Conservation (phyloP, 192 early-diverging fungal species). For the Rhizophlyctis rosea region DNA sequence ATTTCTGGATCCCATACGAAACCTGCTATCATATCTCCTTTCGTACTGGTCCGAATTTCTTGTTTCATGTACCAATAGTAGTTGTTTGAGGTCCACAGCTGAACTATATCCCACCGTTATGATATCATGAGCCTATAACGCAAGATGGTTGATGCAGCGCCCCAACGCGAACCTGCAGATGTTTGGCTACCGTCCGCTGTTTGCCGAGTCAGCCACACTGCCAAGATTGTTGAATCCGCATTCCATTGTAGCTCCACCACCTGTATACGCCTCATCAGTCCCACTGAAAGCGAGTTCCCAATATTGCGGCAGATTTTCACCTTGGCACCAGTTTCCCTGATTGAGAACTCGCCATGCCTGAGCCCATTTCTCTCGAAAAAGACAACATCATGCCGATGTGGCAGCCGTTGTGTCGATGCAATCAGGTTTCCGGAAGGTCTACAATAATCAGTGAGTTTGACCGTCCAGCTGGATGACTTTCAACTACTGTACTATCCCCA, state of each 20-base stretch:
- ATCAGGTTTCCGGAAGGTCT: constrained; percentile 83
- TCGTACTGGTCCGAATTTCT: constrained; percentile 53
- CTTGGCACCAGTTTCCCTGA: constrained; percentile 54
- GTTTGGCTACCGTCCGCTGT: no score
- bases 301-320: constrained; percentile 28
- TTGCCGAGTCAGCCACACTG: constrained; percentile 53
- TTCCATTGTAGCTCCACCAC: constrained; percentile 78
- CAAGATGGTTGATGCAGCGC: no score
- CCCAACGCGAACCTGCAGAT: no score
- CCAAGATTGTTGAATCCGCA: constrained; percentile 82
- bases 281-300: background rate
- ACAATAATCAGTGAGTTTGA: background rate
- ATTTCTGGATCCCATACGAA: constrained; percentile 82
- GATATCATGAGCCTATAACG: no score
- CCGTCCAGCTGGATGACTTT: background rate
- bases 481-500: no score
- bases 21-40: constrained; percentile 38
- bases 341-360: constrained; percentile 86
- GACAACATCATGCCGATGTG: constrained; percentile 79
- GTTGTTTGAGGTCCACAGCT: constrained; percentile 91
- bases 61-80: constrained; percentile 98
- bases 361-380: constrained; percentile 96
- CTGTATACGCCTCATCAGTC: no score
- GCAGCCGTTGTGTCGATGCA: constrained; percentile 70
- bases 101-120: constrained; percentile 49